Base-by-base conservation (phyloP, 1,139 yeast species). In the Debaryomyces psychrophilus region DNA sequence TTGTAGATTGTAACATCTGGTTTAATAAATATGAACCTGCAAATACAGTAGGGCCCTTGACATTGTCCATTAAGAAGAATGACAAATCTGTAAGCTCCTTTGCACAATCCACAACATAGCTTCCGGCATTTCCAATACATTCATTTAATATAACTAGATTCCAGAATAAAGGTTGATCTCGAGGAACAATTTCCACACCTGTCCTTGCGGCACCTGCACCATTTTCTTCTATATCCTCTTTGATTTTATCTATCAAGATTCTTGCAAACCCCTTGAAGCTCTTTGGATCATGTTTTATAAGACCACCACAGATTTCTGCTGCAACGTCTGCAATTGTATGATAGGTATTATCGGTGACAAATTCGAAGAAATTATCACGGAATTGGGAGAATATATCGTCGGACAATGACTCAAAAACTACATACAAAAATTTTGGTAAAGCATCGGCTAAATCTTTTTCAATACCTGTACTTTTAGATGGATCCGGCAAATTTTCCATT, bases 171-270 rank as follows among this genome's bases (percentile, higher is more conserved):
- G 85, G 81, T 39, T 87, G 85, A 63, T 93, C 99, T 43, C 92
- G 76, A 11, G 90, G 90, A 20, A 84, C 74, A 27, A 87, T 74
- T 39, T 85, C 90, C 3, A 79, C 74, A 1, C 87, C 85, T 15
- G 83, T 81, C 59, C 97, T 78, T 0, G 85, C 71, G 1, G 81
- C 70, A 1, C 97, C 98, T 0, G 98, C 97, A 8, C 85, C 88
- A 54, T 92, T 88, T 56, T 86, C 92, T n/a, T 73, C 73, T 18
- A 93, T 75, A 59, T 93, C 97, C 25, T 79, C 82, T 42, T 73
- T 72, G 29, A 92, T 83, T 48, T 77, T 77, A 2, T 73, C 73
- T 43, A 77, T 69, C 23, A 87, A 65, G 22, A 73, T 59, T 1
- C 71, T 68, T 41, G 79, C 74, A 34, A 81, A 66, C 34, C 64